Percentiles rank a stretch among this genome's conserved stretches.
phyloP scores from a whole-genome alignment of 345 rosid genomes.

The thale cress (Arabidopsis thaliana) region DNA sequence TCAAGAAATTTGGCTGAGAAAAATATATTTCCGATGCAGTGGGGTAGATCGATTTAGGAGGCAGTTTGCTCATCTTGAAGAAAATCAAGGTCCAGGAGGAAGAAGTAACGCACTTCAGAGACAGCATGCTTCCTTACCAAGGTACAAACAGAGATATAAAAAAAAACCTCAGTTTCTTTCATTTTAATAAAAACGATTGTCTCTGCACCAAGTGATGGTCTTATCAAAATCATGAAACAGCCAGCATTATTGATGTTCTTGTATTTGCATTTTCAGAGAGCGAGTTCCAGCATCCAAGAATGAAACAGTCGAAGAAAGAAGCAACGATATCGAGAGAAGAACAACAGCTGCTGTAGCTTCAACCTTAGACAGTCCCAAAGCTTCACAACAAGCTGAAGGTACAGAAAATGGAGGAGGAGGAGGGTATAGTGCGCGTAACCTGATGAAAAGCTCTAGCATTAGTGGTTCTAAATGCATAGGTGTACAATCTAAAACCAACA shows the following conservation, averaged over 20 bases:
- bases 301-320: constrained; percentile 44
- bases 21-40: constrained; percentile 46
- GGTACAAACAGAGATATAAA: constrained; percentile 62
- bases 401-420: constrained; percentile 46
- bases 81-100: constrained; percentile 78
- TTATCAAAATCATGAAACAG: background rate
- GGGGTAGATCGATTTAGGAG: constrained; percentile 97
- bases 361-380: constrained; percentile 55
- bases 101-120: constrained; percentile 67
- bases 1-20: background rate
- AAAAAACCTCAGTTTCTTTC: background rate
- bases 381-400: constrained; percentile 46
- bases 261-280: constrained; percentile 55
- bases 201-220: background rate
- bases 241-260: constrained; percentile 17
- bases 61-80: constrained; percentile 98
- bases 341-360: constrained; percentile 55
- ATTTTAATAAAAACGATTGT: background rate
- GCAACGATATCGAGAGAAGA: constrained; percentile 48
- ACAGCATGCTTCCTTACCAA: constrained; percentile 93
- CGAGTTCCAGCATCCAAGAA: constrained; percentile 73
- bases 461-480: constrained; percentile 91
- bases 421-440: constrained; percentile 63
- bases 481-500: constrained; percentile 51
- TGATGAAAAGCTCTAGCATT: constrained; percentile 89